Evolutionary conservation across 2,329 filamentous ascomycete genomes (phyloP).

Genomic region (Colletotrichum sp.): DNA sequence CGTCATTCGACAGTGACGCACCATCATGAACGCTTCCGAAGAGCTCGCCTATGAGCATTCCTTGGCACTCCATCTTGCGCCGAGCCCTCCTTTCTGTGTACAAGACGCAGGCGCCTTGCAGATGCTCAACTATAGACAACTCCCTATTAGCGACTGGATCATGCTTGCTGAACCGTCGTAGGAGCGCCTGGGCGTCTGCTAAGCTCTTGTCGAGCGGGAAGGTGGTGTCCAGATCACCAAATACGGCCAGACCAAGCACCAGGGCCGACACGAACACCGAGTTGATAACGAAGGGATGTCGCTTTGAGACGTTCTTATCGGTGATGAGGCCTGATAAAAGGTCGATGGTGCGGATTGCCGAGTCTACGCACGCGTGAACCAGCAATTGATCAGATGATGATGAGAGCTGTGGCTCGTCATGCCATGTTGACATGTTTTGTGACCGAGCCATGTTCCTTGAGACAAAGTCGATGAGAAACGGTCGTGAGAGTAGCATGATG

Average conservation of each 20-base stretch:
- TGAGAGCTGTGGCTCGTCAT: background rate
- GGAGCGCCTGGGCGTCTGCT: conserved; percentile 23
- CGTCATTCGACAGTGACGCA: background rate
- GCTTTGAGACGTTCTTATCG: conserved; percentile 38
- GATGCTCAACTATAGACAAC: conserved; percentile 24
- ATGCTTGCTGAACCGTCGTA: conserved; percentile 26
- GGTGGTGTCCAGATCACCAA: conserved; percentile 45
- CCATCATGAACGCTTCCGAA: conserved; percentile 28
- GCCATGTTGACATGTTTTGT: background rate
- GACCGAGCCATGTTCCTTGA: conserved; percentile 12
- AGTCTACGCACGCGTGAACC: conserved; percentile 37
- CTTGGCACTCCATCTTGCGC: conserved; percentile 26
- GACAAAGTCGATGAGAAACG: conserved; percentile 37
- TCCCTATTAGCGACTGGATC: conserved; percentile 27
- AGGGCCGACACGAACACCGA: conserved; percentile 49
- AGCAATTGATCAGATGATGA: conserved; percentile 27
- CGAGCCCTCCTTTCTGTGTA: conserved; percentile 25
- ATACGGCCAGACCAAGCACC: conserved; percentile 47
- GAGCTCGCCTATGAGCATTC: conserved; percentile 25
- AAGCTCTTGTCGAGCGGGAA: conserved; percentile 35
- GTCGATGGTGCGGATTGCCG: conserved; percentile 39
- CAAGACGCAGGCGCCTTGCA: conserved; percentile 26
- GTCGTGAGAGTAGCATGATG: conserved; percentile 40
- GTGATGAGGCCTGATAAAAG: conserved; percentile 39
- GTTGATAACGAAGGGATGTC: conserved; percentile 50